A percentile compares a stretch with the other conserved stretches of the same genome.
Evolutionary conservation across 1,284 basidiomycete species (phyloP).

Genomic region (Athelia psychrophila): DNA sequence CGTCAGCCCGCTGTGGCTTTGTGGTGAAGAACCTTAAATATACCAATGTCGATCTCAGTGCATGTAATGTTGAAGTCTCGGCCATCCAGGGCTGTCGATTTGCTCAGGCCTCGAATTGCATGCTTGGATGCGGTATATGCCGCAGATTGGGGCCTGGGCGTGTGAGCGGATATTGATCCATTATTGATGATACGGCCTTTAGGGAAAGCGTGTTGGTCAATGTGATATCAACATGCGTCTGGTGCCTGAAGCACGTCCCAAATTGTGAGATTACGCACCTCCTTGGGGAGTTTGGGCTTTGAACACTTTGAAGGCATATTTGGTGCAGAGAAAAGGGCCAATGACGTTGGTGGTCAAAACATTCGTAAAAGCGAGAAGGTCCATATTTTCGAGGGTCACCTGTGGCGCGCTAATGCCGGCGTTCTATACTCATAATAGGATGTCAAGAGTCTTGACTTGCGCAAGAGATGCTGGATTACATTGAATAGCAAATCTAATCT

Average conservation of each 20-base stretch:
- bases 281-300: conserved; percentile 71
- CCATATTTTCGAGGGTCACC: conserved; percentile 60
- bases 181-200: conserved; percentile 81
- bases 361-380: conserved; percentile 57
- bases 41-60: conserved; percentile 81
- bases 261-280: too few relatives aligned
- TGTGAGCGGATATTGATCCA: conserved; percentile 73
- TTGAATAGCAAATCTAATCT: conserved; percentile 81
- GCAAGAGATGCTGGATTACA: conserved; percentile 34
- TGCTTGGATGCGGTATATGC: conserved; percentile 81
- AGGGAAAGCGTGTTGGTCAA: too few relatives aligned
- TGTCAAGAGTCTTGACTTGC: background rate
- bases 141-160: conserved; percentile 64
- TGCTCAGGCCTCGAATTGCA: conserved; percentile 74
- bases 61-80: conserved; percentile 70
- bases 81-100: conserved; percentile 74
- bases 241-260: too few relatives aligned
- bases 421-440: conserved; percentile 47
- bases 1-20: background rate
- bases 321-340: conserved; percentile 73
- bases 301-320: conserved; percentile 75
- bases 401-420: conserved; percentile 56
- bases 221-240: too few relatives aligned
- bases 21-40: conserved; percentile 7
- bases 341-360: conserved; percentile 72